Conservation (phyloP, 305 asterid species). For the Lippia alba region DNA sequence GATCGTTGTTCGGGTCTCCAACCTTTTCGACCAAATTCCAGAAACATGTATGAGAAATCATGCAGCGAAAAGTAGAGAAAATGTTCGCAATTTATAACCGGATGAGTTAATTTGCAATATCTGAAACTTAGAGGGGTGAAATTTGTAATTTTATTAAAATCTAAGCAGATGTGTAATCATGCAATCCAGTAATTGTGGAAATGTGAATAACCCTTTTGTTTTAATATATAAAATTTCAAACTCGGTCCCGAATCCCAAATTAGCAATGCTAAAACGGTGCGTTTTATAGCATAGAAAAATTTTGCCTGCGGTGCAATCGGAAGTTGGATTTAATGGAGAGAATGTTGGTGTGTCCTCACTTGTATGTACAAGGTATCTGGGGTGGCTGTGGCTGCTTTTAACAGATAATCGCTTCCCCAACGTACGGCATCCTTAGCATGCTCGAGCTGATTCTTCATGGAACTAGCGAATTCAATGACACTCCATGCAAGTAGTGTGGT, state of each 20-base stretch:
- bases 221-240: too few relatives aligned
- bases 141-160: too few relatives aligned
- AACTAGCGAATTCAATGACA: conserved; percentile 69
- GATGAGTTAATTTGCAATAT: too few relatives aligned
- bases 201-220: too few relatives aligned
- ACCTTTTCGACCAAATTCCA: conserved; percentile 45
- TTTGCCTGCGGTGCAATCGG: too few relatives aligned
- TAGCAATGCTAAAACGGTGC: not conserved
- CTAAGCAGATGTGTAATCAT: too few relatives aligned
- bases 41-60: not conserved
- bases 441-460: conserved; percentile 52
- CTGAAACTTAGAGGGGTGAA: too few relatives aligned
- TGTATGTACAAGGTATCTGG: conserved; percentile 71
- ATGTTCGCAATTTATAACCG: too few relatives aligned
- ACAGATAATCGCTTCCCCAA: conserved; percentile 83
- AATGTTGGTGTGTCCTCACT: conserved; percentile 35
- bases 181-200: too few relatives aligned
- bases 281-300: too few relatives aligned
- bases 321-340: too few relatives aligned
- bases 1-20: conserved; percentile 80
- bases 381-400: conserved; percentile 79
- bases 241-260: too few relatives aligned
- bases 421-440: conserved; percentile 67
- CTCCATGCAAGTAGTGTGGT: conserved; percentile 88
- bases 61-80: not conserved